These are phyloP conservation scores for Aspergillus udagawae DNA, from an alignment of 2,329 filamentous ascomycete genomes.

Conservation along the genomic window DNA sequence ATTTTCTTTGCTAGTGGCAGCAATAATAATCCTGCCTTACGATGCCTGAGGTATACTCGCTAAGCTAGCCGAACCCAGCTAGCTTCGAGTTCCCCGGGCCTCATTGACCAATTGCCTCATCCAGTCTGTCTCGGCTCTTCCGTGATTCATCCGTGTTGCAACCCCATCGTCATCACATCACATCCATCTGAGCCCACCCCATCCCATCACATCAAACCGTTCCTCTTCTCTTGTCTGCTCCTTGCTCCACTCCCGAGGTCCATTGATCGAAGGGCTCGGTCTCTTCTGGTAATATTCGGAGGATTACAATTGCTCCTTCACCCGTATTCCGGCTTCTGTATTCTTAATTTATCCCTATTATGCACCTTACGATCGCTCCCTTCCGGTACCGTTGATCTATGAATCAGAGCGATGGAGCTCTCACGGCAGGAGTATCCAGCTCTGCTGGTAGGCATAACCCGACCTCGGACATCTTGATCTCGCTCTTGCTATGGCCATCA, in stretches of 20 bases:
- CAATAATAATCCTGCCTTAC: neutral
- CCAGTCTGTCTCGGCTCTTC: slow-evolving; percentile 1
- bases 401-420: slow-evolving; percentile 59
- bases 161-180: slow-evolving; percentile 11
- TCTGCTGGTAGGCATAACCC: slow-evolving; percentile 69
- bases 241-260: neutral
- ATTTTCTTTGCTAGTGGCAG: neutral
- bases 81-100: neutral
- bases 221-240: slow-evolving; percentile 1
- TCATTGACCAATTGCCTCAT: neutral
- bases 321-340: slow-evolving; percentile 16
- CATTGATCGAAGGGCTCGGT: slow-evolving; percentile 13
- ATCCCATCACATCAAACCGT: slow-evolving; percentile 15
- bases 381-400: slow-evolving; percentile 20
- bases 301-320: slow-evolving; percentile 13
- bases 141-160: slow-evolving; percentile 8
- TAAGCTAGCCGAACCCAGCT: neutral
- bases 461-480: neutral
- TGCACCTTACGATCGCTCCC: slow-evolving; percentile 25
- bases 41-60: neutral
- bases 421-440: slow-evolving; percentile 87
- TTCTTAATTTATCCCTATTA: slow-evolving; percentile 25
- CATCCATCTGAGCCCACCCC: slow-evolving; percentile 10
- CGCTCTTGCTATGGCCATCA: neutral
- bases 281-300: neutral